These are phyloP conservation scores for Rutstroemia sp. DNA, from an alignment of 2,329 filamentous ascomycete genomes.

Conservation along the genomic window DNA sequence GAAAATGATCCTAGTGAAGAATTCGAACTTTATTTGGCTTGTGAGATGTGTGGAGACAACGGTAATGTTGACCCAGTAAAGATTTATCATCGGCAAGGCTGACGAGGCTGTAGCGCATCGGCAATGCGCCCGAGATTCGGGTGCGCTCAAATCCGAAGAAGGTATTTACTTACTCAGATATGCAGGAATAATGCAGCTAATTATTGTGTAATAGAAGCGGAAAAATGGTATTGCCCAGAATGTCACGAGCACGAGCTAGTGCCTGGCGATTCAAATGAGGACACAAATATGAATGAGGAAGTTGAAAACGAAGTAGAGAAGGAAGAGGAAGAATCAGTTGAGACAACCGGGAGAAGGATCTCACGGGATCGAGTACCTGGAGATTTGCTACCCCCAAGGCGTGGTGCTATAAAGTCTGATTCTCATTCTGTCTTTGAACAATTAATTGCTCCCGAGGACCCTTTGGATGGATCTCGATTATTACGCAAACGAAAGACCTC, in stretches of 20 bases:
- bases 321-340: conserved; percentile 12
- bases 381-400: conserved; percentile 64
- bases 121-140: conserved; percentile 74
- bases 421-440: conserved; percentile 75
- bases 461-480: conserved; percentile 68
- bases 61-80: conserved; percentile 48
- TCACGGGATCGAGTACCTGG: conserved; percentile 60
- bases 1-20: conserved; percentile 76
- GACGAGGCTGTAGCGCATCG: conserved; percentile 66
- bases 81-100: conserved; percentile 28
- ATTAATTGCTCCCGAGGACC: conserved; percentile 62
- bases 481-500: conserved; percentile 81
- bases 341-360: conserved; percentile 39
- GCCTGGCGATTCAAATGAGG: conserved; percentile 27
- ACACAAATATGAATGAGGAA: conserved; percentile 9
- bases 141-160: conserved; percentile 52
- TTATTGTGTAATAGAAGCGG: conserved; percentile 40
- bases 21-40: conserved; percentile 72
- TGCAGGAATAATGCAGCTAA: not conserved
- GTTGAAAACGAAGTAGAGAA: conserved; percentile 10
- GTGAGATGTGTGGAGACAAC: conserved; percentile 71
- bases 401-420: conserved; percentile 55
- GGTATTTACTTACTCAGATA: conserved; percentile 39
- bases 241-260: conserved; percentile 41
- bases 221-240: conserved; percentile 54